Conservation (phyloP, 768 basidiomycete species). For the Russula lepida region DNA sequence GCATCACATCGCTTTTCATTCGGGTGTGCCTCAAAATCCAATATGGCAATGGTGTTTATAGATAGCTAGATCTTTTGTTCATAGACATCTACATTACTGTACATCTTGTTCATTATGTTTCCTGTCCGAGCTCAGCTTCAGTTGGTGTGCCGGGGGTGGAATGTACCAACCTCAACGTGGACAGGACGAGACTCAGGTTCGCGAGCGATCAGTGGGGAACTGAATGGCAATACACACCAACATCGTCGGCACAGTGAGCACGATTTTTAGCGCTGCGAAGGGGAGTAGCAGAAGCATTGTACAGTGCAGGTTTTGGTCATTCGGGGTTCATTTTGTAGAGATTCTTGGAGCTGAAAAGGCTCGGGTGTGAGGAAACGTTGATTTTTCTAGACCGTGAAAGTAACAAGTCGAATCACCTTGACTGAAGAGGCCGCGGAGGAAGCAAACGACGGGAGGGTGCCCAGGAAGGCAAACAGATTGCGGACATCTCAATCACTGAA, state of each 20-base stretch:
- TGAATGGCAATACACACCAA: slow-evolving; percentile 45
- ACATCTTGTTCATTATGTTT: no score
- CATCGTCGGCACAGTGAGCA: slow-evolving; percentile 81
- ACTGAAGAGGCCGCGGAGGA: slow-evolving; percentile 11
- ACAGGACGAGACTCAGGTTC: no score
- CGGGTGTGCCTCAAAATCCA: no score
- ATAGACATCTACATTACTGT: not conserved
- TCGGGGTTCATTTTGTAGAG: slow-evolving; percentile 52
- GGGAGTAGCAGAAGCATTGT: slow-evolving; percentile 69
- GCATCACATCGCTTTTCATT: not conserved
- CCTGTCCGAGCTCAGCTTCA: not conserved
- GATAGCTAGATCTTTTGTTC: not conserved
- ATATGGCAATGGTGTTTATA: not conserved
- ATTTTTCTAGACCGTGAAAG: not conserved
- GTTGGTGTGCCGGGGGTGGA: not conserved
- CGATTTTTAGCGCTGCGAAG: slow-evolving; percentile 87
- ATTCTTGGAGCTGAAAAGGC: slow-evolving; percentile 31
- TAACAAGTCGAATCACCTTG: slow-evolving; percentile 3
- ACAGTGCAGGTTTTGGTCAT: slow-evolving; percentile 48
- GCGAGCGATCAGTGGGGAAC: no score
- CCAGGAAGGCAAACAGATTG: slow-evolving; percentile 16
- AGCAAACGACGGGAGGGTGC: slow-evolving; percentile 1
- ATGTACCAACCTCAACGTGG: not conserved
- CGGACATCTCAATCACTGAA: slow-evolving; percentile 5
- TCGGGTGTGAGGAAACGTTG: slow-evolving; percentile 29